These are phyloP conservation scores for Xylariaceae sp. DNA, from an alignment of 2,329 filamentous ascomycete genomes.

Conservation along the genomic window DNA sequence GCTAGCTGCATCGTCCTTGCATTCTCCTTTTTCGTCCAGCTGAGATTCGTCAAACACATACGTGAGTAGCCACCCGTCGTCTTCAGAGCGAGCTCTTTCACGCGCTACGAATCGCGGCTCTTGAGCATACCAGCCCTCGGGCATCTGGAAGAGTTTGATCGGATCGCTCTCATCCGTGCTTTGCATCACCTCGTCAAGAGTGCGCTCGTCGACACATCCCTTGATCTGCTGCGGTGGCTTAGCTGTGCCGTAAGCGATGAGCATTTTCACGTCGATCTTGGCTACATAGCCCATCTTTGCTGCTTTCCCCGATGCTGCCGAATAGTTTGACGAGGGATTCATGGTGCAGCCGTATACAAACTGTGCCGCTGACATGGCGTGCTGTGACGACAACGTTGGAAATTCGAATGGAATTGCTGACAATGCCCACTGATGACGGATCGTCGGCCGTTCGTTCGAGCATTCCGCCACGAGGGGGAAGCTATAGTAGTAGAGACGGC, in stretches of 20 bases:
- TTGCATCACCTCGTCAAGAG: constrained; percentile 46
- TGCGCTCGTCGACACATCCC: constrained; percentile 57
- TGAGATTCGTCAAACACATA: constrained; percentile 68
- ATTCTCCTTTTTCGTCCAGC: constrained; percentile 46
- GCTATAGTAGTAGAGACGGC: constrained; percentile 63
- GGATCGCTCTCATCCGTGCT: constrained; percentile 45
- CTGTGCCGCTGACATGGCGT: constrained; percentile 51
- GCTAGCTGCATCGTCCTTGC: constrained; percentile 41
- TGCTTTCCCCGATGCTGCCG: constrained; percentile 56
- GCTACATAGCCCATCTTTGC: constrained; percentile 62
- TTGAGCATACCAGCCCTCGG: constrained; percentile 57
- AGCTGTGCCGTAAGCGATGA: constrained; percentile 49
- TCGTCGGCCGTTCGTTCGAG: constrained; percentile 31
- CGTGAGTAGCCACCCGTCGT: constrained; percentile 62
- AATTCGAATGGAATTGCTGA: constrained; percentile 64
- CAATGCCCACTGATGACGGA: constrained; percentile 60
- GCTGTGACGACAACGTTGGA: constrained; percentile 50
- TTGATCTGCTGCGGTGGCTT: constrained; percentile 45
- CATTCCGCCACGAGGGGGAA: constrained; percentile 43
- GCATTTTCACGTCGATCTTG: constrained; percentile 51
- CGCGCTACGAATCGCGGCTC: constrained; percentile 61
- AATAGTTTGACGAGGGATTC: constrained; percentile 47
- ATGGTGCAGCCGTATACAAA: constrained; percentile 66
- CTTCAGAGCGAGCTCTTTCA: constrained; percentile 41
- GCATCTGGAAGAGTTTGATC: constrained; percentile 58